phyloP scores from a whole-genome alignment of 1,284 basidiomycete genomes.

The Microbotryum intermedium region DNA sequence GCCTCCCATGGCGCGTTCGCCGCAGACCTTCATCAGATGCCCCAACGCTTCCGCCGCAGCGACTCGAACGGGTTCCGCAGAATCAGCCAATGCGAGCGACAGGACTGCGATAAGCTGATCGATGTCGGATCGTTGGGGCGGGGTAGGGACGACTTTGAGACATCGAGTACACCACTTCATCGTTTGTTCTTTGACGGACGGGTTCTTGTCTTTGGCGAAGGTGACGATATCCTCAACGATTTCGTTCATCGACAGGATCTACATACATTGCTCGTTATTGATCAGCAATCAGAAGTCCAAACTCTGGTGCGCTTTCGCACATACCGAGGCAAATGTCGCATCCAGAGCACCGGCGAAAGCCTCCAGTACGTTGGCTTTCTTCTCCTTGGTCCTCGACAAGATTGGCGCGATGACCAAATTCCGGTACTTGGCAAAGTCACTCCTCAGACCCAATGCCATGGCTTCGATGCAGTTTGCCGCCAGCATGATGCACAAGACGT shows the following conservation, averaged over 20 bases:
- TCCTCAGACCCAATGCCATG: conserved; percentile 67
- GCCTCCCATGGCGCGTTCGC: conserved; percentile 82
- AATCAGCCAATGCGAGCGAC: conserved; percentile 71
- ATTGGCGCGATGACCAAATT: conserved; percentile 67
- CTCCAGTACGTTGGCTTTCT: conserved; percentile 84
- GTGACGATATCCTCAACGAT: conserved; percentile 75
- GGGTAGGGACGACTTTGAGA: conserved; percentile 52
- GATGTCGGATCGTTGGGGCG: conserved; percentile 53
- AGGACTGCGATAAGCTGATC: conserved; percentile 77
- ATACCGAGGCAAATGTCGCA: conserved; percentile 75
- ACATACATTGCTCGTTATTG: conserved; percentile 45
- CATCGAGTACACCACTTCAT: conserved; percentile 79
- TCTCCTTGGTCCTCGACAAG: conserved; percentile 87
- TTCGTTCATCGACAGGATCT: conserved; percentile 56
- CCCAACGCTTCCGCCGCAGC: conserved; percentile 83
- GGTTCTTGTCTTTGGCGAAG: conserved; percentile 82
- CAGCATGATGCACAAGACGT: conserved; percentile 88
- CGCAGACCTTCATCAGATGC: conserved; percentile 92
- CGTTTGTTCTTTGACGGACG: conserved; percentile 90
- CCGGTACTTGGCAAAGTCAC: conserved; percentile 64
- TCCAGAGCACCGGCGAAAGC: conserved; percentile 80
- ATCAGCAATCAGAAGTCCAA: too few species aligned
- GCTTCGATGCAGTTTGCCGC: conserved; percentile 80
- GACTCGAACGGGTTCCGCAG: conserved; percentile 80
- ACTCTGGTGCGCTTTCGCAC: conserved; percentile 24